Percentiles rank a stretch among this genome's conserved stretches.
Evolutionary conservation across 2,329 filamentous ascomycete species (phyloP).

Genomic region (Xylariaceae sp.): DNA sequence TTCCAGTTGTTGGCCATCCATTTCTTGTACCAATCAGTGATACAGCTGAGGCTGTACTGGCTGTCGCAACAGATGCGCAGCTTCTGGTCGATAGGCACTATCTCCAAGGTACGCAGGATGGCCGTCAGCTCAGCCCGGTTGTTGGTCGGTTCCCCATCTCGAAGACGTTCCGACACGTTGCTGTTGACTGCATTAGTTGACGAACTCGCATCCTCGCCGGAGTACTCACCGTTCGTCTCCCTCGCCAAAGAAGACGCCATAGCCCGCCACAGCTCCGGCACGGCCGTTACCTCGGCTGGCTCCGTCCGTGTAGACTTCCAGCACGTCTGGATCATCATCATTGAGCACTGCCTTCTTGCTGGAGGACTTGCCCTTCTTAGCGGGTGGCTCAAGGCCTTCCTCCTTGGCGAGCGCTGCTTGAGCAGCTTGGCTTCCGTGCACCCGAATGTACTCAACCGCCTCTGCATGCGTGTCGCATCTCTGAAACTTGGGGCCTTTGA

Average conservation of each 20-base stretch:
- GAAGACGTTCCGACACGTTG: constrained; percentile 67
- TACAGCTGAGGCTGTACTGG: constrained; percentile 83
- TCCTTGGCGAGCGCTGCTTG: constrained; percentile 37
- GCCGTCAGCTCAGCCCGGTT: constrained; percentile 93
- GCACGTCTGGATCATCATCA: constrained; percentile 23
- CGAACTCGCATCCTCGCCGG: neutral
- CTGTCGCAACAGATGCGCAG: constrained; percentile 83
- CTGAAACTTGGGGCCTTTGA: constrained; percentile 62
- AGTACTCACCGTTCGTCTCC: constrained; percentile 40
- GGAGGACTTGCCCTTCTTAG: constrained; percentile 27
- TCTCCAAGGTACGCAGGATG: constrained; percentile 74
- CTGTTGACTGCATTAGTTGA: constrained; percentile 23
- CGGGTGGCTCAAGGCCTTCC: constrained; percentile 27
- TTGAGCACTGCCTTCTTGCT: constrained; percentile 5
- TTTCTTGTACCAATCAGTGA: constrained; percentile 71
- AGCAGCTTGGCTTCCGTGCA: constrained; percentile 36
- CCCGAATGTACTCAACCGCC: constrained; percentile 67
- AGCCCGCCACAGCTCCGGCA: constrained; percentile 46
- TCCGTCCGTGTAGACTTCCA: constrained; percentile 55
- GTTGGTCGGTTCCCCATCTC: constrained; percentile 74
- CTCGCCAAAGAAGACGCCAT: constrained; percentile 57
- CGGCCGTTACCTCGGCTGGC: constrained; percentile 53
- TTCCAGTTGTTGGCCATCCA: constrained; percentile 76
- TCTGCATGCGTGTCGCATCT: constrained; percentile 62
- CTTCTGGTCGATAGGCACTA: constrained; percentile 57